Evolutionary conservation across 2,329 filamentous ascomycete species (phyloP), one percentile per base, ranked within the genome.

Genomic region (Pseudonectria foliicola): DNA sequence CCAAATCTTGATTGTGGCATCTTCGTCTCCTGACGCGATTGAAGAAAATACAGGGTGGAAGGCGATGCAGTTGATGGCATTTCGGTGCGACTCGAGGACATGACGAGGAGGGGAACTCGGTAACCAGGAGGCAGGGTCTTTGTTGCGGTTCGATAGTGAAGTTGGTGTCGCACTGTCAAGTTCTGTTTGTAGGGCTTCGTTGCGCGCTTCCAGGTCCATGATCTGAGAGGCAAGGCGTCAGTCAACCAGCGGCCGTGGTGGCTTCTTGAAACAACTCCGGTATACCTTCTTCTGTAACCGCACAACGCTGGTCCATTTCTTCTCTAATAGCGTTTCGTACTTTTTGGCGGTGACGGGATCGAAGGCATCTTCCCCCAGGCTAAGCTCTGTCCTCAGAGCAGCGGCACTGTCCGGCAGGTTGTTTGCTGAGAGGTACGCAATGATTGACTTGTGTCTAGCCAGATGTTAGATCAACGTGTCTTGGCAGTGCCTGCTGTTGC

Each of bases 241-340:
- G 36, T 34, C 30, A 33, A 27, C 24, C 12, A 39, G 33, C 30
- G 29, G 26, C 13, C 18, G 30, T 32, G 14, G 34, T 25, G 30
- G 38, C 33, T 28, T 28, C 27, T 21, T 24, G n/a, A 21, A 27
- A 23, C 29, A 35, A 21, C 26, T 25, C 29, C 23, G 14, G 45
- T 62, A 33, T 63, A 84, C 86, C 84, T 95, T 96, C 64, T 95
- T 95, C 65, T 96, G 90, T 60, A 96, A 63, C 42, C 90, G 76
- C 53, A 95, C 88, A 18, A 96, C 84, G 53, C 87, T 92, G 13
- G 90, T 96, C 90, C 90, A 96, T 70, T 96, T 96, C 75, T 95
- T 95, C 71, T 96, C 90, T 48, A 96, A 65, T 18, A 96, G 64
- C 2, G 85, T 85, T 63, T 95, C 88, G 66, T 95, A 96, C 65